A percentile compares a stretch with the other conserved stretches of the same genome.
phyloP scores from a whole-genome alignment of 768 basidiomycete species.

The Kwoniella bestiolae region DNA sequence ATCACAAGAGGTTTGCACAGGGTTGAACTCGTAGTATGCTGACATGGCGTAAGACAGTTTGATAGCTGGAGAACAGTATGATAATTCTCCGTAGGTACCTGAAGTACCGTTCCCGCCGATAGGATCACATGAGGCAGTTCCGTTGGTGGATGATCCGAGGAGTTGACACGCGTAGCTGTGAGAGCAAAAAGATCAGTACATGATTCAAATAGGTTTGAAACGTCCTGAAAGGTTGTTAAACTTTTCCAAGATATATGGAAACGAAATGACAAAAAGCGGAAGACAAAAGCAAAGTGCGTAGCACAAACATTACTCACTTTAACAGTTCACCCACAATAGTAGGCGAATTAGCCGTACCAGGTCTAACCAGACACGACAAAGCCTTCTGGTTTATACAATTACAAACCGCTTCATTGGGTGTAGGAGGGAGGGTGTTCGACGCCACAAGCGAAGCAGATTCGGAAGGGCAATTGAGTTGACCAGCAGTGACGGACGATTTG shows the following conservation, averaged over 20 bases:
- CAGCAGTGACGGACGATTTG: conserved; percentile 59
- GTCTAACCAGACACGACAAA: conserved; percentile 75
- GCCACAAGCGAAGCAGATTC: conserved; percentile 68
- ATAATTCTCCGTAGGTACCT: conserved; percentile 76
- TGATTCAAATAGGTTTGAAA: not conserved
- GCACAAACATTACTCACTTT: conserved; percentile 44
- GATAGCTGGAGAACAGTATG: conserved; percentile 78
- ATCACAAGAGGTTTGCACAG: conserved; percentile 69
- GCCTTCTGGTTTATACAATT: conserved; percentile 68
- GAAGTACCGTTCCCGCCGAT: conserved; percentile 74
- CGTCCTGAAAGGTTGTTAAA: too few species aligned
- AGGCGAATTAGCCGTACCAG: conserved; percentile 62
- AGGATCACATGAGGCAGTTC: conserved; percentile 66
- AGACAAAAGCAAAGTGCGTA: not conserved
- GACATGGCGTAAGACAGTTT: conserved; percentile 84
- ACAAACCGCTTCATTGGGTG: conserved; percentile 81
- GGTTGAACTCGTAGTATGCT: conserved; percentile 72
- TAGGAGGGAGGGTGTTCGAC: conserved; percentile 74
- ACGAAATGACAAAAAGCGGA: not conserved
- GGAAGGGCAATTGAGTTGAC: conserved; percentile 69
- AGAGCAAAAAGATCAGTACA: not conserved
- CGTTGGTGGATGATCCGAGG: conserved; percentile 64
- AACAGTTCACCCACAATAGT: conserved; percentile 49
- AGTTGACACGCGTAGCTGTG: conserved; percentile 72
- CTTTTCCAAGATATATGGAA: too few species aligned